These are phyloP conservation scores for Leccinum fallax DNA, from an alignment of 1,284 basidiomycete genomes.

Conservation along the genomic window DNA sequence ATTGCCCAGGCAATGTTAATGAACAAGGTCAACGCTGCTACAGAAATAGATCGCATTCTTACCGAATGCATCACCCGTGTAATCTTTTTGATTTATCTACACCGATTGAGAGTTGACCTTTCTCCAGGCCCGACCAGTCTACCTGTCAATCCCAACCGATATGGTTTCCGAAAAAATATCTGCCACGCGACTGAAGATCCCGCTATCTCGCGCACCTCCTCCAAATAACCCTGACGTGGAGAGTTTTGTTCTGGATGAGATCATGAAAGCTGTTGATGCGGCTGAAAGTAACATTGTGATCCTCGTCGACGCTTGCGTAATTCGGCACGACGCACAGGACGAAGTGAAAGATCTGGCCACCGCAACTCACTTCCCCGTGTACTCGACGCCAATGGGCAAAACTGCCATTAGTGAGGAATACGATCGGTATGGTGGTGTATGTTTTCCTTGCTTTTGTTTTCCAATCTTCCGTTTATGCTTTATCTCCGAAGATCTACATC, in stretches of 20 bases:
- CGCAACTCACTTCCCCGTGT: conserved; percentile 77
- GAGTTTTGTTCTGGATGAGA: conserved; percentile 74
- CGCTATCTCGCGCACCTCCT: conserved; percentile 55
- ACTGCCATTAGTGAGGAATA: conserved; percentile 78
- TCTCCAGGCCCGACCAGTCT: conserved; percentile 78
- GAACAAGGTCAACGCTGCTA: conserved; percentile 55
- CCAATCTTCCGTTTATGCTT: conserved; percentile 8
- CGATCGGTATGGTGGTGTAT: conserved; percentile 85
- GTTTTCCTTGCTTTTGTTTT: neutral
- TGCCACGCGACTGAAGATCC: conserved; percentile 61
- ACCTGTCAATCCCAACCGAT: conserved; percentile 88
- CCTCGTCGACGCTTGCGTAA: conserved; percentile 87
- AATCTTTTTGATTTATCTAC: conserved; percentile 15
- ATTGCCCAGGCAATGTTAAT: conserved; percentile 66
- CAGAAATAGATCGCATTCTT: conserved; percentile 83
- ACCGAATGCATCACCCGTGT: conserved; percentile 70
- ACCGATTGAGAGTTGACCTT: neutral
- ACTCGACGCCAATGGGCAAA: conserved; percentile 90
- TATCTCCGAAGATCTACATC: conserved; percentile 66
- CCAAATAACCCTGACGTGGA: conserved; percentile 64
- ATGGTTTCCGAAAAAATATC: conserved; percentile 75
- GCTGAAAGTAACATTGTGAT: conserved; percentile 72
- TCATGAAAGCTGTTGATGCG: conserved; percentile 62
- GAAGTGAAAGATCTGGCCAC: conserved; percentile 73
- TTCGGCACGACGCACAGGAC: conserved; percentile 74